phyloP scores from a whole-genome alignment of 2,329 filamentous ascomycete genomes.

The Decorospora gaudefroyi region DNA sequence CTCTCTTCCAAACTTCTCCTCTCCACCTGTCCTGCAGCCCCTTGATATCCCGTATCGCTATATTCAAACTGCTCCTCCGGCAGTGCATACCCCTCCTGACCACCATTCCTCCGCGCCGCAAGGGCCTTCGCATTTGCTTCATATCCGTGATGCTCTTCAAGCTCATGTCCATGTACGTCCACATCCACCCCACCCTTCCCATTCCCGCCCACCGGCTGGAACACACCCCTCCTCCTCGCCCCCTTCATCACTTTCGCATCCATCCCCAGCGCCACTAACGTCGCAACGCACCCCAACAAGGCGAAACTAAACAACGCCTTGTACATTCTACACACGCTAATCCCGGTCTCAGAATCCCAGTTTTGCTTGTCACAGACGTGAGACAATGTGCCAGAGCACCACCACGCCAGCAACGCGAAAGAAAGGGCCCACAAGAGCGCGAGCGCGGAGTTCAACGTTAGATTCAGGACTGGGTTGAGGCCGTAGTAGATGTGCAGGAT shows the following conservation, averaged over 20 bases:
- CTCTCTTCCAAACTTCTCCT: conserved; percentile 21
- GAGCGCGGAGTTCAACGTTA: conserved; percentile 55
- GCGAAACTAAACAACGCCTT: conserved; percentile 64
- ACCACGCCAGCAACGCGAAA: conserved; percentile 59
- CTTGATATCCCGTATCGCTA: conserved; percentile 50
- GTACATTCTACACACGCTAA: conserved; percentile 62
- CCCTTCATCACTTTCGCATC: conserved; percentile 54
- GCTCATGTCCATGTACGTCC: conserved; percentile 1
- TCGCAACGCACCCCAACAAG: conserved; percentile 54
- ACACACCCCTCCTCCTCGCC: conserved; percentile 54
- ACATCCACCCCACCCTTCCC: conserved; percentile 19
- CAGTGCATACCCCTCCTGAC: conserved; percentile 49
- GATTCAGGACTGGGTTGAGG: conserved; percentile 58
- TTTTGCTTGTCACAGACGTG: conserved; percentile 56
- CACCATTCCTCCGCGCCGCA: conserved; percentile 16
- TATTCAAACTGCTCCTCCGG: conserved; percentile 52
- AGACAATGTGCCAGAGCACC: conserved; percentile 57
- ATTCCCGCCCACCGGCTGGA: conserved; percentile 53
- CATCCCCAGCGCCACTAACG: conserved; percentile 54
- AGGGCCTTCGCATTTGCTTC: conserved; percentile 36
- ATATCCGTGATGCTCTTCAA: too few relatives aligned
- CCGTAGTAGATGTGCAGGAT: conserved; percentile 57
- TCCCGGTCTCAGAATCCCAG: conserved; percentile 60
- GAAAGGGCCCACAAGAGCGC: conserved; percentile 58
- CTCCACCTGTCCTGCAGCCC: conserved; percentile 31